Evolutionary conservation across 352 stramenopile species (phyloP), one percentile per base, ranked within the genome.

Genomic region (Globisporangium middletonii): DNA sequence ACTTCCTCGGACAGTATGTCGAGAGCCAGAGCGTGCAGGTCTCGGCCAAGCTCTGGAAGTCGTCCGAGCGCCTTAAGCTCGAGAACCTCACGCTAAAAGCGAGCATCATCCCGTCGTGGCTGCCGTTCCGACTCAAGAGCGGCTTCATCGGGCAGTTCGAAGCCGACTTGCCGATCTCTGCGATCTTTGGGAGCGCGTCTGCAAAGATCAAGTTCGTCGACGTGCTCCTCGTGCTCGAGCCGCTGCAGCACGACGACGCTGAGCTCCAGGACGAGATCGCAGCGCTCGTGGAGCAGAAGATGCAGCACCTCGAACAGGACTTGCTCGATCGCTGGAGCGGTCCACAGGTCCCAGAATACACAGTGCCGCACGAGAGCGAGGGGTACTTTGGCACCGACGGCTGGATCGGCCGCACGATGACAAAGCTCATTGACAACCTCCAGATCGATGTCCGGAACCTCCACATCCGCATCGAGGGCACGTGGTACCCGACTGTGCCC

Each of bases 391-490:
- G 86, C 43, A 90, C 87, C 0, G 83, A 96, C 48, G 86, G 86
- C 33, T 96, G 85, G 80, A 86, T 96, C 44, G 86, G 86, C 42
- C 75, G 86, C 27, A 94, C 86, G 15, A 89, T 96, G 69, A 94
- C 86, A 11, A 92, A 94, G 53, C 73, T 96, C 43, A 96, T 96
- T 62, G 86, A 96, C 67, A 96, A 96, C 53, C 62, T 96, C 26
- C 86, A 96, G 71, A 77, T 96, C 51, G 85, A 96, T 53, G 80
- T 96, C 15, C 70, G 83, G 4, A 96, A 96, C 56, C 61, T 94
- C 8, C 86, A 96, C 58, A 86, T 96, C 48, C 80, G 86, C 33
- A 83, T 95, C 33, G 86, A 96, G 65, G 85, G 85, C 45, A 53
- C 72, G 23, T 94, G 83, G 82, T 71, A 62, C 43, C 80, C 82